Conservation (phyloP, 257 asterid genomes). For the Gardenia jasminoides region DNA sequence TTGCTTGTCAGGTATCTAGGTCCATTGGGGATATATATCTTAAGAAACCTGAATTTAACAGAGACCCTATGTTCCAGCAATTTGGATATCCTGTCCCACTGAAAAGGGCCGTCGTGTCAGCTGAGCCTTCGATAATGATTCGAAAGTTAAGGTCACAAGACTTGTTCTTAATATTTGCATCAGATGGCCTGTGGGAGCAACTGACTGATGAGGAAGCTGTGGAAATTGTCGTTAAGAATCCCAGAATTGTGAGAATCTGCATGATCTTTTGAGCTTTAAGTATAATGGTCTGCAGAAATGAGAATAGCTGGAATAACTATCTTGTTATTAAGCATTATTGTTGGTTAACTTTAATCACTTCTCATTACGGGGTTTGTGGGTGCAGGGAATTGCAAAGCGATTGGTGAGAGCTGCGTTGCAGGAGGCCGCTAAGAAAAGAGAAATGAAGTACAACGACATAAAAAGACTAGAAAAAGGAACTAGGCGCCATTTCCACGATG, state of each 20-base stretch:
- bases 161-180: conserved; percentile 41
- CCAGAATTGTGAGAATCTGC: conserved; percentile 31
- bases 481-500: conserved; percentile 41
- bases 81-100: conserved; percentile 37
- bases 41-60: conserved; percentile 41
- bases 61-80: conserved; percentile 34
- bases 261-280: neutral
- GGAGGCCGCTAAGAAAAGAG: conserved; percentile 40
- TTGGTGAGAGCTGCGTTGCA: conserved; percentile 40
- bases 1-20: conserved; percentile 35
- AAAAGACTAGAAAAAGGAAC: conserved; percentile 34
- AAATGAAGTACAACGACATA: conserved; percentile 38
- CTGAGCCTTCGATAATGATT: conserved; percentile 36
- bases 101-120: conserved; percentile 38
- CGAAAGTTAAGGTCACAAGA: conserved; percentile 36
- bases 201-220: conserved; percentile 36
- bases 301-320: neutral
- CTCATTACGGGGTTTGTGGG: neutral
- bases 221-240: conserved; percentile 32
- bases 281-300: neutral
- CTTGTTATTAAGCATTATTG: neutral
- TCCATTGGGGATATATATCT: conserved; percentile 40
- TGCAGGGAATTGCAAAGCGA: conserved; percentile 44
- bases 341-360: neutral
- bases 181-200: conserved; percentile 53